Conservation (phyloP, 305 asterid genomes). For the Fraxinus paxiana region DNA sequence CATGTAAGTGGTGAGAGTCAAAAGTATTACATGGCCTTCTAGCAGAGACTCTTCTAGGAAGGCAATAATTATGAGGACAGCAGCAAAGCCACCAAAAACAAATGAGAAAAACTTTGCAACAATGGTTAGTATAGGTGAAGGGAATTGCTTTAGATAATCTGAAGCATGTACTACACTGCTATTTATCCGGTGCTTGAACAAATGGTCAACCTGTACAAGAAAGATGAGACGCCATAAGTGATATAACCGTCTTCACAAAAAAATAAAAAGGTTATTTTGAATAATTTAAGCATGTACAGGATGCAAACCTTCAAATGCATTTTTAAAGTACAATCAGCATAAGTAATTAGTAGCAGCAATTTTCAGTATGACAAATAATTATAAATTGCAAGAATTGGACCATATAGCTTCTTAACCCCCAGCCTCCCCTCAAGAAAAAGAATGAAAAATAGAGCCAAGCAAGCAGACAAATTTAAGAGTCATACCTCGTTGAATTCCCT, state of each 20-base stretch:
- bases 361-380: background rate
- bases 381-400: background rate
- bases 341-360: background rate
- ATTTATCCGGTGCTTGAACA: constrained; percentile 48
- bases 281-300: background rate
- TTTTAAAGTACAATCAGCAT: background rate
- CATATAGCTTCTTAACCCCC: background rate
- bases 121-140: constrained; percentile 45
- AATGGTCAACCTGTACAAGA: constrained; percentile 43
- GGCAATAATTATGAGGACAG: constrained; percentile 92
- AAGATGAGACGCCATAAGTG: background rate
- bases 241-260: constrained; percentile 7
- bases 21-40: constrained; percentile 87
- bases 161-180: constrained; percentile 44
- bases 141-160: constrained; percentile 49
- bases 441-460: background rate
- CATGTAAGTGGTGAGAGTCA: constrained; percentile 11
- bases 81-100: constrained; percentile 97
- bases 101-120: constrained; percentile 78
- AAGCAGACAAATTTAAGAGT: background rate
- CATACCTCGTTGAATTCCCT: constrained; percentile 96
- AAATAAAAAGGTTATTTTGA: background rate
- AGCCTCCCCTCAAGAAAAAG: background rate
- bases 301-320: background rate
- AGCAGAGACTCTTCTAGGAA: constrained; percentile 90